Evolutionary conservation across 2,329 filamentous ascomycete species (phyloP).

Genomic region (Fusarium hainanense): DNA sequence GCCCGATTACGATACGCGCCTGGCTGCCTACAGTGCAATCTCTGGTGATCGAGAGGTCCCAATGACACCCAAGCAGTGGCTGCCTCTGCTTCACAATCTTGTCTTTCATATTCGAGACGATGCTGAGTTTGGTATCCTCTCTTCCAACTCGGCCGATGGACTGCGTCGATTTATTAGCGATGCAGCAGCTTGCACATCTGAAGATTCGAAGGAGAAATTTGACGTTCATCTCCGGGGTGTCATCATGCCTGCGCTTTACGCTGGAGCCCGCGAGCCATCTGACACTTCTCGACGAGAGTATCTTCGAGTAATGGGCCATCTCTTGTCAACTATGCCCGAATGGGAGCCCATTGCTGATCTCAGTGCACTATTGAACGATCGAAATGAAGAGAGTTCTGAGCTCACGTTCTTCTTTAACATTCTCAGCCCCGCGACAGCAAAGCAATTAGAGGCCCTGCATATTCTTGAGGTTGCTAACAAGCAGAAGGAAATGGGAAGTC

Average conservation of each 20-base stretch:
- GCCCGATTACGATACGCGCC: constrained; percentile 85
- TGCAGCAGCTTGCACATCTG: constrained; percentile 56
- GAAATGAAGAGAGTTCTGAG: constrained; percentile 72
- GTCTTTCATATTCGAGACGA: constrained; percentile 86
- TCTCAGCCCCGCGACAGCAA: constrained; percentile 87
- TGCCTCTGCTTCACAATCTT: constrained; percentile 88
- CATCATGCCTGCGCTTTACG: constrained; percentile 80
- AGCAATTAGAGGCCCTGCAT: constrained; percentile 84
- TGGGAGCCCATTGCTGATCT: constrained; percentile 82
- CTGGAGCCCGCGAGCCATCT: constrained; percentile 79
- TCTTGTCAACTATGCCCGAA: constrained; percentile 76
- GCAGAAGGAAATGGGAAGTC: constrained; percentile 73
- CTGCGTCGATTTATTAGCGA: constrained; percentile 82
- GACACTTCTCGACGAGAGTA: constrained; percentile 89
- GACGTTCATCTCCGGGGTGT: constrained; percentile 69
- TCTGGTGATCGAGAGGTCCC: constrained; percentile 68
- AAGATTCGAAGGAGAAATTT: constrained; percentile 58
- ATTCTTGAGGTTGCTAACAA: constrained; percentile 77
- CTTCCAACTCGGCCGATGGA: constrained; percentile 81
- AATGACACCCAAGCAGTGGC: constrained; percentile 81
- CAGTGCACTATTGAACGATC: constrained; percentile 69
- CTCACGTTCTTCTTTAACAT: constrained; percentile 92
- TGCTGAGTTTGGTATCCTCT: constrained; percentile 87
- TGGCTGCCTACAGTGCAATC: constrained; percentile 79
- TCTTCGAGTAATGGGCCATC: constrained; percentile 79